These are phyloP conservation scores for Exophiala sideris DNA, from an alignment of 2,329 filamentous ascomycete species.

Conservation along the genomic window DNA sequence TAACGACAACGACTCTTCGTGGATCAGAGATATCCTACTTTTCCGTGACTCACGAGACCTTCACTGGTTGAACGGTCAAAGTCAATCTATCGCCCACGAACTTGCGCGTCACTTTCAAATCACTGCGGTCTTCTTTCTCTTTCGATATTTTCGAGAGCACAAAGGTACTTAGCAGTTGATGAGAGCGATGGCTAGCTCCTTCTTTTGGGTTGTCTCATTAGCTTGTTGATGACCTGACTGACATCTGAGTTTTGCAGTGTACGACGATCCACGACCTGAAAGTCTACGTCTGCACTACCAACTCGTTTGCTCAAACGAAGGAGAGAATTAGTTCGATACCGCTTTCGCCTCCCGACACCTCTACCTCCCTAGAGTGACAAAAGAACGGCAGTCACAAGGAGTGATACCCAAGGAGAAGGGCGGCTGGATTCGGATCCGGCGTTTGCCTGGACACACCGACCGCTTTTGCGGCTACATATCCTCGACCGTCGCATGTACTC, in stretches of 20 bases:
- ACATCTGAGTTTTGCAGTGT: slow-evolving; percentile 22
- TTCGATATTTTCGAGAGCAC: slow-evolving; percentile 6
- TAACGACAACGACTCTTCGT: slow-evolving; percentile 40
- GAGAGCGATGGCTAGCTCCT: slow-evolving; percentile 9
- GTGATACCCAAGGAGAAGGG: no score
- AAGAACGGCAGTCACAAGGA: not conserved
- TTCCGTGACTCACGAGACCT: slow-evolving; percentile 53
- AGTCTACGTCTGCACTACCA: slow-evolving; percentile 23
- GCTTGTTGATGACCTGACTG: slow-evolving; percentile 29
- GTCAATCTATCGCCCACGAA: slow-evolving; percentile 32
- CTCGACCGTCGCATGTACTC: slow-evolving; percentile 66
- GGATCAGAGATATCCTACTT: slow-evolving; percentile 29
- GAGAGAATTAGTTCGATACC: slow-evolving; percentile 1
- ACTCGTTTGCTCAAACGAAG: slow-evolving; percentile 11
- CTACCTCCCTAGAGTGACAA: not conserved
- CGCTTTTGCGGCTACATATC: slow-evolving; percentile 8
- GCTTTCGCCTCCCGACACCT: not conserved
- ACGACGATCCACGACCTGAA: slow-evolving; percentile 21
- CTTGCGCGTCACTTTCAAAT: slow-evolving; percentile 18
- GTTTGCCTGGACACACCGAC: slow-evolving; percentile 11
- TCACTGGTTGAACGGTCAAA: slow-evolving; percentile 53
- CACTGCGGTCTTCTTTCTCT: slow-evolving; percentile 20
- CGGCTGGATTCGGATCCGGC: not conserved
- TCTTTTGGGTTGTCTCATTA: slow-evolving; percentile 28
- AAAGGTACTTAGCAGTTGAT: slow-evolving; percentile 24